Evolutionary conservation across 2,329 filamentous ascomycete species (phyloP), one percentile per base, ranked within the genome.

Genomic region (Cladobotryum mycophilum): DNA sequence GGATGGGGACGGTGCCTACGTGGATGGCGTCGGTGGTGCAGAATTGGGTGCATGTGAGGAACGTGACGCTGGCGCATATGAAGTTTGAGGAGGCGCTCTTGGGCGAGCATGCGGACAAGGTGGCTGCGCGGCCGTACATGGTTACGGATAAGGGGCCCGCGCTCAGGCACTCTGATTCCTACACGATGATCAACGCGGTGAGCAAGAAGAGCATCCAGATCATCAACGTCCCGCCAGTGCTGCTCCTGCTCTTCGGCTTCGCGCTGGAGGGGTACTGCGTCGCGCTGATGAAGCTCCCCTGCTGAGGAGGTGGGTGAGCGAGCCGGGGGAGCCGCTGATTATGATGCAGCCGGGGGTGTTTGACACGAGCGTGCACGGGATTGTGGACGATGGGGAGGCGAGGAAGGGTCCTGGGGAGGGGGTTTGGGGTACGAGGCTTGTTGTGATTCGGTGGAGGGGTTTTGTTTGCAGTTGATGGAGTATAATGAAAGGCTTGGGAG

Each of bases 61-160:
- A 82, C 61, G 74, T 78, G 53, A 75, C 77, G 9, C 63, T 80
- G 15, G 76, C 72, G 4, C 78, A 82, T 56, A 66, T 81, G 4
- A 65, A 72, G 20, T 76, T 77, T 60, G 78, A 81, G 61, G 69
- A 71, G 15, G 74, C 74, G 5, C 69, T 82, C 1, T 55, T 76
- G 30, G 63, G 68, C 20, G 63, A 66, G 15, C 64, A 69, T 41
- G 62, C 54, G 4, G 42, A 55, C 55, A 49, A 61, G 61, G 61
- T 71, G 59, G 68, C 70, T 9, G 77, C 76, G 25, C 67, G 73
- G 35, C 69, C 76, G 13, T 80, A 76, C 58, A 60, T 70, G 37
- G 69, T 82, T 18, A 77, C 74, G 3, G 78, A 81, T 45, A 67
- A 65, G 1, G 76, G 75, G 25, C 70, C 73, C 4, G 69, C 76